phyloP scores from a whole-genome alignment of 345 rosid genomes.

The Salix viminalis region DNA sequence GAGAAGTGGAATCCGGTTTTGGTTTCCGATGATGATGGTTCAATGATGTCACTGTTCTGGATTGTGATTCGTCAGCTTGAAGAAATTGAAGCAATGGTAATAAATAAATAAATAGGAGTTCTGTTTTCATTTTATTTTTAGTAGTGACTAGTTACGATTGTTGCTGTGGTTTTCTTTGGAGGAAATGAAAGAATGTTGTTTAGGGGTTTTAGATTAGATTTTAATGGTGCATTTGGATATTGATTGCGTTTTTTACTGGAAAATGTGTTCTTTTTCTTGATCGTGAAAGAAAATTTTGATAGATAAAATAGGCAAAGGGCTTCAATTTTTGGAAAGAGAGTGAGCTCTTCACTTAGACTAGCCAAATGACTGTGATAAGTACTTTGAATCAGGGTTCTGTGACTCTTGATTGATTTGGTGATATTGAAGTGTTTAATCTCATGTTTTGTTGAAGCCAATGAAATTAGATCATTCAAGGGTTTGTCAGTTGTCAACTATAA shows the following conservation, averaged over 20 bases:
- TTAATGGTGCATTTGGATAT: background rate
- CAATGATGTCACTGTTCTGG: slow-evolving; percentile 63
- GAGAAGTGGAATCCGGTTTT: slow-evolving; percentile 7
- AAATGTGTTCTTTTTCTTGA: background rate
- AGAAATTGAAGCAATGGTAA: slow-evolving; percentile 61
- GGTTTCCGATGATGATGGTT: slow-evolving; percentile 37
- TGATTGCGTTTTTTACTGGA: background rate
- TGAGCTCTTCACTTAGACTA: background rate
- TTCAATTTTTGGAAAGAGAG: background rate
- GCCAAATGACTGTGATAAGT: background rate
- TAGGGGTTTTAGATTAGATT: background rate
- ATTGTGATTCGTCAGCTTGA: slow-evolving; percentile 51
- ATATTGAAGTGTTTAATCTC: background rate
- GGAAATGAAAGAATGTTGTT: background rate
- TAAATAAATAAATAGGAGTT: background rate
- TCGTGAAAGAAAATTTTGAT: background rate
- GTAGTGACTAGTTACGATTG: background rate
- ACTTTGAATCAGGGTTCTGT: background rate
- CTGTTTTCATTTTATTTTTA: background rate
- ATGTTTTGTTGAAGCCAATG: background rate
- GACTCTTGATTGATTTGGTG: background rate
- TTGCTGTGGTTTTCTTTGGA: background rate
- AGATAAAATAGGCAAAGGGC: background rate
- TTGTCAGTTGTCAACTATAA: background rate
- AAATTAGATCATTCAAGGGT: background rate